Evolutionary conservation across 2,329 filamentous ascomycete genomes (phyloP).

Genomic region (Pleoardoris graminearum): DNA sequence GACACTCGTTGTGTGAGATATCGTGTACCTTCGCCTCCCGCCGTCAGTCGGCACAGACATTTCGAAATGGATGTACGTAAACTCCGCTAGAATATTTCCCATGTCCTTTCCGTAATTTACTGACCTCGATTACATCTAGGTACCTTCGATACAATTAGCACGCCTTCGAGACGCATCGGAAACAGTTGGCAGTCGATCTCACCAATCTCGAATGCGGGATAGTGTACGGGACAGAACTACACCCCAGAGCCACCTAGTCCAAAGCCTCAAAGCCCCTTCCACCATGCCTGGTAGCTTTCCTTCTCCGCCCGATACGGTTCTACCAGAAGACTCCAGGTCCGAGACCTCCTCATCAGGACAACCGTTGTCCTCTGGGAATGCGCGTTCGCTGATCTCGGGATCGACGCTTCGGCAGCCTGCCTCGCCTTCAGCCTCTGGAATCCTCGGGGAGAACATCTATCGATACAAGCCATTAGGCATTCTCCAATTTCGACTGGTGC

Average conservation of each 20-base stretch:
- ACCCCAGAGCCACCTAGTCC: background rate
- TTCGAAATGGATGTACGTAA: constrained; percentile 1
- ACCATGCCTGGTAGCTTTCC: background rate
- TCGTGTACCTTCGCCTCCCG: background rate
- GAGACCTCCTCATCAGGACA: background rate
- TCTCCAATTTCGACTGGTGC: constrained; percentile 20
- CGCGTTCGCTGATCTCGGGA: background rate
- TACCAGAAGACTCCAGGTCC: background rate
- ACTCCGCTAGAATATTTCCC: too few species aligned
- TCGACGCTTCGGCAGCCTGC: background rate
- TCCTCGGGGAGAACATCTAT: constrained; percentile 13
- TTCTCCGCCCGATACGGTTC: background rate
- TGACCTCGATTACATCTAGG: background rate
- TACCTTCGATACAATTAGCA: background rate
- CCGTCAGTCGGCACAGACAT: background rate
- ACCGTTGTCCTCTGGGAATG: background rate
- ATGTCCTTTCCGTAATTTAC: background rate
- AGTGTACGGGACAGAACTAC: background rate
- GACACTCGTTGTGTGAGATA: background rate
- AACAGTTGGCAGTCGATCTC: background rate
- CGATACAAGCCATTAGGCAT: constrained; percentile 15
- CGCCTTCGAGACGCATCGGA: background rate
- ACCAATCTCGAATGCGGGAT: background rate
- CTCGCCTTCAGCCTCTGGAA: background rate
- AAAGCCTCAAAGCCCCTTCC: too few species aligned